Base-by-base conservation (phyloP, 345 rosid species). In the Odontarrhena argentea region DNA sequence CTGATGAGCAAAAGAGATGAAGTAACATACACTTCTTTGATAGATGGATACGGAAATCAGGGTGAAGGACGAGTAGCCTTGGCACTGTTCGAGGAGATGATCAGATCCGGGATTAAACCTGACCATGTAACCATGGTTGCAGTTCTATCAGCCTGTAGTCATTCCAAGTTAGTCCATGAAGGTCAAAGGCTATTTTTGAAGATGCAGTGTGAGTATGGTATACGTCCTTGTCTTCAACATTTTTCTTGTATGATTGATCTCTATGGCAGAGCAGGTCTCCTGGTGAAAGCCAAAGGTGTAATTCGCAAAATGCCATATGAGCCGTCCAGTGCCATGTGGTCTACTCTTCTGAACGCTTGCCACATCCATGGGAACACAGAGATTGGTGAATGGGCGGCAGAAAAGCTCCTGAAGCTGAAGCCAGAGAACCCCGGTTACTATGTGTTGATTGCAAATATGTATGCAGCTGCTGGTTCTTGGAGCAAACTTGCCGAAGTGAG, bases 351-450 rank as follows among this genome's bases (percentile, higher is more conserved):
- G 37, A 88, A 86, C 50, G 84, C 94, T 22, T 86, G 92, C 64
- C 78, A 76, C 43, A 86, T 81, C 32, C 78, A 85, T 56, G 79
- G 87, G 68, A 80, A 86, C 67, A 76, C 67, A 46, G 74, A 71
- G 51, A 77, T 87, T 12, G 95, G 97, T 25, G 84, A 87, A 79
- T 87, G 89, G 96, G 96, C 87, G 10, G 93, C 97, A 34, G 91
- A 74, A 66, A 86, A 81, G 49, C 73, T 88, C 41, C 55, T 86
- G 71, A 84, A 81, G 63, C 78, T 56, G 75, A 85, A 78, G 68
- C 87, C 89, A 1, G 84, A 82, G 67, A 80, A 84, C 74, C 69
- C 89, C 0, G 93, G 96, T 45, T 81, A 85, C 81, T 83, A 88
- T 64, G 88, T 82, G 63, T 73, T 88, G 73, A 80, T 82, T 9